These are phyloP conservation scores for Rosa multiflora DNA, from an alignment of 306 rosid genomes.

Conservation along the genomic window DNA sequence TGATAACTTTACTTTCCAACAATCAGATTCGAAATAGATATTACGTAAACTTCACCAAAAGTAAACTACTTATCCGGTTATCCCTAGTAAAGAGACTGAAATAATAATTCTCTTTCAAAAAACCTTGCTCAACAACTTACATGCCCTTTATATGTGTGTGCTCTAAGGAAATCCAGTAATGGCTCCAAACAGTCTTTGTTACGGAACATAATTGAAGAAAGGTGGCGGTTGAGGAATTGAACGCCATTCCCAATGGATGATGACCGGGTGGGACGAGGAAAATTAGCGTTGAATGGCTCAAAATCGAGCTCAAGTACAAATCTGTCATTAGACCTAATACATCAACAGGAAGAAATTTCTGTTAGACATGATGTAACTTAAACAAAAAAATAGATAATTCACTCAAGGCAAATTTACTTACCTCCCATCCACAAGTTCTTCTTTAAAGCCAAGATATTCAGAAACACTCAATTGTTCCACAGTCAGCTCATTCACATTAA, in stretches of 20 bases:
- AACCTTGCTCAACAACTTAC: slow-evolving; percentile 47
- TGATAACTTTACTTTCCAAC: neutral
- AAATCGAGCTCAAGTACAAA: slow-evolving; percentile 77
- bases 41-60: neutral
- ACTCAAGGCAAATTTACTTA: slow-evolving; percentile 27
- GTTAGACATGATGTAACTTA: neutral
- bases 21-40: neutral
- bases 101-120: neutral
- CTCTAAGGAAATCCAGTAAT: slow-evolving; percentile 85
- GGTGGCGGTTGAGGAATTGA: slow-evolving; percentile 84
- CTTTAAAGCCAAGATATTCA: slow-evolving; percentile 84
- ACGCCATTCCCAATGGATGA: slow-evolving; percentile 89
- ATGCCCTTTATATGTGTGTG: slow-evolving; percentile 69
- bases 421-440: slow-evolving; percentile 73
- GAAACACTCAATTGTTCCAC: slow-evolving; percentile 84
- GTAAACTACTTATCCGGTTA: neutral
- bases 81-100: slow-evolving; percentile 43
- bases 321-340: slow-evolving; percentile 37
- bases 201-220: slow-evolving; percentile 67
- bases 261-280: slow-evolving; percentile 71
- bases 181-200: slow-evolving; percentile 72
- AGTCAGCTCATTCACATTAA: slow-evolving; percentile 70
- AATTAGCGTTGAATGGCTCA: slow-evolving; percentile 87
- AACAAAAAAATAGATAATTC: neutral
- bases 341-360: neutral